Base-by-base conservation (phyloP, 2,329 filamentous ascomycete species). In the Aspergillus ruber region DNA sequence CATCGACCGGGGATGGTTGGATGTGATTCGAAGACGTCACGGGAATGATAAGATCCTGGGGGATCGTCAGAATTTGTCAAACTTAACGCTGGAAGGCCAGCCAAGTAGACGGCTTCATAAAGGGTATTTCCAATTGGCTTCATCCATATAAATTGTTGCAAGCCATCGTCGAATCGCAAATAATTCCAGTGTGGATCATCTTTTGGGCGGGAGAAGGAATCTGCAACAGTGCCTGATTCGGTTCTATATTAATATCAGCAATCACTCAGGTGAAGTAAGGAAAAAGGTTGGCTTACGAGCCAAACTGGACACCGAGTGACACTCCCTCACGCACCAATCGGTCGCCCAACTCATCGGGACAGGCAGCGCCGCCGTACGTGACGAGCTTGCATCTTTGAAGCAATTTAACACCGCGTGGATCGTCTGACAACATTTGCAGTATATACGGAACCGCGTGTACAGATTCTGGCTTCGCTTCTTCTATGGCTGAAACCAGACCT, bases 131-230 rank as follows among this genome's bases (percentile, higher is more conserved):
- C 52, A 4, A 66, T 43, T 0, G 66, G 65, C 41, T 67, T 67
- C 62, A 73, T 73, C 51, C 57, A 57, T 42, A 73, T 61, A 46
- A 69, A 67, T 1, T 62, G 51, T 4, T 50, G 54, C 9, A 73
- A 55, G 42, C 65, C 66, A 13, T 64, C 62, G 36, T 69, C 72
- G 15, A 69, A 67, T 12, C 62, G 58, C 42, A 74, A 49, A 49
- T 73, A 74, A 25, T 70, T 65, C 72, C 72, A 74, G n/a, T 64
- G 59, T 12, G 67, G 63, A 41, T 72, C 68, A 2, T 53, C 61
- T 3, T 57, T 58, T 2, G 66, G 64, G 8, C 70, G 66, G 4
- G 63, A 56, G 33, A 73, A 65, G 1, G 71, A 73, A 45, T 72
- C 70, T 10, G 68, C 69, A 2, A 71, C 63, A 4, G 72, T 63